Percentiles rank a stretch among this genome's conserved stretches.
These are phyloP conservation scores for Chaetomium globosum DNA, from an alignment of 2,329 filamentous ascomycete genomes.

Conservation along the genomic window DNA sequence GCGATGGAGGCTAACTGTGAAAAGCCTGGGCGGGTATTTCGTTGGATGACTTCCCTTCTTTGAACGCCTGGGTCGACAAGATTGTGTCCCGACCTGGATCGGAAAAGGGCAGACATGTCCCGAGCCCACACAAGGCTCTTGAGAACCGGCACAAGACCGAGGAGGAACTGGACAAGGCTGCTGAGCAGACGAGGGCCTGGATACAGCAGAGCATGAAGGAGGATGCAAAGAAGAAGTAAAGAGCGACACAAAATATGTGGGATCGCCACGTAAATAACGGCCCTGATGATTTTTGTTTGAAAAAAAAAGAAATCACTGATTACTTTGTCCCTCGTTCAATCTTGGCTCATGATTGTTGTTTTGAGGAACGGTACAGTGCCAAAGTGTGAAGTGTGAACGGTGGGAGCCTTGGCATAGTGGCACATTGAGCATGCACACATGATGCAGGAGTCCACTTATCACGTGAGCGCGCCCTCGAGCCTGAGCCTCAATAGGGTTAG, in stretches of 20 bases:
- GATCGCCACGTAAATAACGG: background rate
- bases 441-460: background rate
- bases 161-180: constrained; percentile 56
- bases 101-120: constrained; percentile 72
- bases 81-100: constrained; percentile 70
- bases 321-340: background rate
- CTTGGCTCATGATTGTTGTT: background rate
- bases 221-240: constrained; percentile 55
- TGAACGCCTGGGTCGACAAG: constrained; percentile 76
- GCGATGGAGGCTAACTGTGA: background rate
- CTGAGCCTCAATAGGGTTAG: constrained; percentile 11
- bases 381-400: too few relatives aligned
- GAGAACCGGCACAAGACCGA: constrained; percentile 43
- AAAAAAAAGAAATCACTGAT: background rate
- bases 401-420: background rate
- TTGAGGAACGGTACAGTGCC: background rate
- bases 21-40: constrained; percentile 36
- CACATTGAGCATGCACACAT: too few relatives aligned
- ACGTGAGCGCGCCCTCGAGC: background rate
- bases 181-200: constrained; percentile 56
- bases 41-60: constrained; percentile 64
- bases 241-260: background rate
- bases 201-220: constrained; percentile 66
- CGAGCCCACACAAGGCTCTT: constrained; percentile 61
- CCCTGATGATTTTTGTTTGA: too few relatives aligned